phyloP scores from a whole-genome alignment of 1,284 basidiomycete species.

The Naganishia cerealis region DNA sequence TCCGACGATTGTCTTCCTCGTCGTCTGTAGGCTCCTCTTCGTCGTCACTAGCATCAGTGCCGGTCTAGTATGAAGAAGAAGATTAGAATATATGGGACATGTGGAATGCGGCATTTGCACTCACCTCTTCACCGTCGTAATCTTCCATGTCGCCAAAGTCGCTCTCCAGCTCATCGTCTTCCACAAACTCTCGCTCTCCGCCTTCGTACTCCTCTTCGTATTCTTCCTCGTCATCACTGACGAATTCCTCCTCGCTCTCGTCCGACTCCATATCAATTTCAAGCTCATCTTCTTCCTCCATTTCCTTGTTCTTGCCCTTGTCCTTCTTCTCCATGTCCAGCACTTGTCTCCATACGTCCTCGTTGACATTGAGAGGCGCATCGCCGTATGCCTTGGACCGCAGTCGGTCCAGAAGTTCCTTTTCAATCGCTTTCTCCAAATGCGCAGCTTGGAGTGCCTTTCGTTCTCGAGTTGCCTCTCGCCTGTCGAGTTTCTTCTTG shows the following conservation, averaged over 20 bases:
- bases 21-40: constrained; percentile 44
- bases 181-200: constrained; percentile 73
- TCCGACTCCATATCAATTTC: constrained; percentile 61
- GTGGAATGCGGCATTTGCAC: constrained; percentile 26
- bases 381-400: constrained; percentile 98
- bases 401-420: constrained; percentile 89
- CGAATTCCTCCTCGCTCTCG: constrained; percentile 61
- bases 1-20: constrained; percentile 55
- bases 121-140: constrained; percentile 51
- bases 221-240: constrained; percentile 57
- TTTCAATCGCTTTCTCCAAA: constrained; percentile 92
- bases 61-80: constrained; percentile 29
- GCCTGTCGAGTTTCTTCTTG: constrained; percentile 96
- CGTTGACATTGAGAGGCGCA: constrained; percentile 96
- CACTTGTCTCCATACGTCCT: constrained; percentile 90
- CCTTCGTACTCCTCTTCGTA: constrained; percentile 52
- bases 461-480: constrained; percentile 86
- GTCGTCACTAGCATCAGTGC: constrained; percentile 51
- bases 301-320: constrained; percentile 46
- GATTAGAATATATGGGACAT: neutral
- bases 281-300: constrained; percentile 57
- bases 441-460: constrained; percentile 93
- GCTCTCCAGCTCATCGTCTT: constrained; percentile 65
- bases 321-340: constrained; percentile 70
- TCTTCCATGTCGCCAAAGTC: constrained; percentile 64